Conservation (phyloP, 768 basidiomycete species). For the Boletus subparvulus region DNA sequence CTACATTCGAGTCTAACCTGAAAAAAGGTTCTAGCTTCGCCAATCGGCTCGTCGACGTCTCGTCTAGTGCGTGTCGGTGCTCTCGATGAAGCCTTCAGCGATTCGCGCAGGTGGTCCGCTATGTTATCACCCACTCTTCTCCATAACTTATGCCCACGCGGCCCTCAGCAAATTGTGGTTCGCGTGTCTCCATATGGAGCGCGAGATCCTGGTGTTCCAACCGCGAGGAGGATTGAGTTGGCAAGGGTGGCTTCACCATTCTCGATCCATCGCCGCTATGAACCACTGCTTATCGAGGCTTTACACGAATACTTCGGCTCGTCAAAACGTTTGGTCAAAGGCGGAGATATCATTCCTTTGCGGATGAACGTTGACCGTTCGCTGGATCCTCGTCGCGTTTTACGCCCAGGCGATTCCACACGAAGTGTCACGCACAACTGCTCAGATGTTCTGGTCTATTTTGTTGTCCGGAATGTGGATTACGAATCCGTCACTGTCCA, state of each 20-base stretch:
- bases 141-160: conserved; percentile 46
- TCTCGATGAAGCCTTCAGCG: conserved; percentile 42
- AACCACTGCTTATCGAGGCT: conserved; percentile 56
- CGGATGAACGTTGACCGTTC: conserved; percentile 54
- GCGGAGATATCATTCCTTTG: conserved; percentile 72
- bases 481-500: conserved; percentile 50
- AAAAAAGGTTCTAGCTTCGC: conserved; percentile 51
- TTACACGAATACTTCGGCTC: conserved; percentile 63
- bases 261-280: conserved; percentile 63
- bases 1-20: not conserved
- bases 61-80: conserved; percentile 61
- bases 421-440: not conserved
- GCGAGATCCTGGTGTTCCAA: conserved; percentile 59
- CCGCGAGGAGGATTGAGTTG: conserved; percentile 66
- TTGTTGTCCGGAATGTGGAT: conserved; percentile 76
- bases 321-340: conserved; percentile 57
- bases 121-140: conserved; percentile 49
- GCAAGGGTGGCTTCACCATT: conserved; percentile 79
- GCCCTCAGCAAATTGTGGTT: conserved; percentile 35
- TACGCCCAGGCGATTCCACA: conserved; percentile 7
- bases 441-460: conserved; percentile 60
- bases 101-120: conserved; percentile 37
- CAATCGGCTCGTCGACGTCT: conserved; percentile 33
- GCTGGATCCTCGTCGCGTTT: conserved; percentile 15
- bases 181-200: conserved; percentile 62